Base-by-base conservation (phyloP, 129 eudicot genomes). In the Artemisia argyi region DNA sequence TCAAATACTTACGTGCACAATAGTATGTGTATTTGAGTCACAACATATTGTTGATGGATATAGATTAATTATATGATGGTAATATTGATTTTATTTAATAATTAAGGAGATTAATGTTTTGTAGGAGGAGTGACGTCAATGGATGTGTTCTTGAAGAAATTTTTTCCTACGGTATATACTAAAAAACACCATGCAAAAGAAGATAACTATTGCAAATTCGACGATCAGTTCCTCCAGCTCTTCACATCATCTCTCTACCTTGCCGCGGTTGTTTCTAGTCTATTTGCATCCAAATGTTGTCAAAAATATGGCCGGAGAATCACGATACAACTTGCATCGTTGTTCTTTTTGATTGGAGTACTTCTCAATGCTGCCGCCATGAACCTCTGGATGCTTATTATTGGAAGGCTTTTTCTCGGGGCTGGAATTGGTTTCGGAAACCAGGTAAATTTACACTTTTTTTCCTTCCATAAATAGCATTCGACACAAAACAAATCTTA, bases 241-340 rank as follows among this genome's bases (percentile, higher is more conserved):
- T 89, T 89, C 83, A 86, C 92, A 3, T 89, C 92, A 8, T 86
- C 92, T 6, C 83, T 89, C 28, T 89, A 89, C 83, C 81, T 89
- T 0, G 81, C 96, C 0, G 96, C 90, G 4, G 67, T 86, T 3
- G 76, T 80, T 11, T 75, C 76, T 30, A 75, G 86, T 55, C 73
- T 82, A 48, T 22, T 71, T 4, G 96, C 96, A 2, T 84, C 96
- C 11, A 42, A 66, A 10, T 56, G 78, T 3, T 82, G 88, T 79
- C 80, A 71, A 4, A 78, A 1, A 18, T 54, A 46, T 55, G 96
- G 96, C 12, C 59, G 96, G 11, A 89, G 72, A 71, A 22, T 52
- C 32, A 78, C 96, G 53, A 89, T 89, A 79, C 81, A 65, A 52
- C 26, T 80, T 0, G 92, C 92, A 1, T 77, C 90, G 0, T 0